A percentile compares a stretch with the other conserved stretches of the same genome.
These are phyloP conservation scores for Hortaea sp. DNA, from an alignment of 2,329 filamentous ascomycete genomes.

Conservation along the genomic window DNA sequence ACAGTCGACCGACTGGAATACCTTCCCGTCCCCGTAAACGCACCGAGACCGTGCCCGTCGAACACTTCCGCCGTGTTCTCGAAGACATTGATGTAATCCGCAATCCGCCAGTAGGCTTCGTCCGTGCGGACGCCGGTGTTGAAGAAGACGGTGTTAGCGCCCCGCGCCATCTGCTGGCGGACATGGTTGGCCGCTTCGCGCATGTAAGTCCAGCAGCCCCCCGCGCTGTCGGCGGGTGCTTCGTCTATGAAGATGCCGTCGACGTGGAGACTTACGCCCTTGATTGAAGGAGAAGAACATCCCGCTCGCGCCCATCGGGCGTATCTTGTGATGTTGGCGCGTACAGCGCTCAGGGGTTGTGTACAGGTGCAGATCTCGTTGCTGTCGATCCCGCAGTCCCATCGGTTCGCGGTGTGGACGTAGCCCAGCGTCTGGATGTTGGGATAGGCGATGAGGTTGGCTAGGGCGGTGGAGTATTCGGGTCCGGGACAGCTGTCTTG, in stretches of 20 bases:
- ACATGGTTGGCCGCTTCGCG: constrained; percentile 6
- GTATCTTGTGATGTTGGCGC: constrained; percentile 5
- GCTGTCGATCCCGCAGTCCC: constrained; percentile 10
- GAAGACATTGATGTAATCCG: constrained; percentile 16
- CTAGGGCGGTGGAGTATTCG: constrained; percentile 15
- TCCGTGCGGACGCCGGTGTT: constrained; percentile 13
- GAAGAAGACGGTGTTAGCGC: constrained; percentile 11
- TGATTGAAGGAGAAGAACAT: neutral
- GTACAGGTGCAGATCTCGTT: constrained; percentile 13
- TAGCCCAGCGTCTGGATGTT: constrained; percentile 22
- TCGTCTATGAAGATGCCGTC: constrained; percentile 24
- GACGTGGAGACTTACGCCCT: constrained; percentile 12
- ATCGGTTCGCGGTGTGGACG: constrained; percentile 17
- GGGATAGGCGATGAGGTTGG: constrained; percentile 13
- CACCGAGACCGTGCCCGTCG: constrained; percentile 5
- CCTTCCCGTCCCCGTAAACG: constrained; percentile 3
- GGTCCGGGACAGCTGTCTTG: constrained; percentile 11
- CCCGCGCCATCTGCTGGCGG: constrained; percentile 4
- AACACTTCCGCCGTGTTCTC: constrained; percentile 9
- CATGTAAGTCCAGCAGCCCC: constrained; percentile 12
- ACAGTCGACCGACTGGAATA: constrained; percentile 8
- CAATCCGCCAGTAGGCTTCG: constrained; percentile 9
- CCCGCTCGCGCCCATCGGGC: constrained; percentile 3
- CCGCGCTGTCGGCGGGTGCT: constrained; percentile 9
- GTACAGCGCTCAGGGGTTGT: constrained; percentile 2